These are phyloP conservation scores for Tulasnella sp. DNA, from an alignment of 768 basidiomycete genomes.

Conservation along the genomic window DNA sequence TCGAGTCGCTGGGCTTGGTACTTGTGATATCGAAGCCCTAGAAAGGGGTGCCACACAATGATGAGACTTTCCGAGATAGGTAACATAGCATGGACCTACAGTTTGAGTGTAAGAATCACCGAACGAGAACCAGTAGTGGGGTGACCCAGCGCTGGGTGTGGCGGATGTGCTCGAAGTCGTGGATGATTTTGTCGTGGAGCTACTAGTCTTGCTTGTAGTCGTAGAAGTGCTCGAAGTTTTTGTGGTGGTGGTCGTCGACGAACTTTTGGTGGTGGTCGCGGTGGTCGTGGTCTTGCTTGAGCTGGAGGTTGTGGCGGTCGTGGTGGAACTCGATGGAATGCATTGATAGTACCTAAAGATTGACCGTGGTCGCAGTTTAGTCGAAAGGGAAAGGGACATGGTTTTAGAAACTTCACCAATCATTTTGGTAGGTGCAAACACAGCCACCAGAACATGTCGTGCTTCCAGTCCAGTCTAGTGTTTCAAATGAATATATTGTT, in stretches of 20 bases:
- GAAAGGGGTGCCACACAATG: slow-evolving; percentile 30
- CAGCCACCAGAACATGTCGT: slow-evolving; percentile 40
- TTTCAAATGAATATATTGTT: not conserved
- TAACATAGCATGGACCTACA: slow-evolving; percentile 24
- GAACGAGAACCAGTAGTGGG: slow-evolving; percentile 38
- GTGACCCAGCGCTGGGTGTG: slow-evolving; percentile 24
- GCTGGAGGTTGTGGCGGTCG: not conserved
- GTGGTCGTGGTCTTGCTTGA: not conserved
- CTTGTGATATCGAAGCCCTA: not conserved
- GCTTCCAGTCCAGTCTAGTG: slow-evolving; percentile 29
- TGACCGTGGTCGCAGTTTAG: too few species aligned
- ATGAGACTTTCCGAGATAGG: not conserved
- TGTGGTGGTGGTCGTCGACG: not conserved
- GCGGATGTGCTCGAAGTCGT: slow-evolving; percentile 24
- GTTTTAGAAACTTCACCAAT: not conserved
- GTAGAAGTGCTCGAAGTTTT: slow-evolving; percentile 23
- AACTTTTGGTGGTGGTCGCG: not conserved
- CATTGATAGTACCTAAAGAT: slow-evolving; percentile 2
- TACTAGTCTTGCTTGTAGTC: slow-evolving; percentile 18
- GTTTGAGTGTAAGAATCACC: slow-evolving; percentile 58
- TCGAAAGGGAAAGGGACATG: too few species aligned
- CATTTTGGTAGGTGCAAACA: slow-evolving; percentile 1
- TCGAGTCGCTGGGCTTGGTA: slow-evolving; percentile 45
- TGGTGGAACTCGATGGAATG: not conserved
- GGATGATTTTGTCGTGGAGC: slow-evolving; percentile 19